Evolutionary conservation across 495 filamentous ascomycete genomes (phyloP).

Genomic region (Penicillium coffeae): DNA sequence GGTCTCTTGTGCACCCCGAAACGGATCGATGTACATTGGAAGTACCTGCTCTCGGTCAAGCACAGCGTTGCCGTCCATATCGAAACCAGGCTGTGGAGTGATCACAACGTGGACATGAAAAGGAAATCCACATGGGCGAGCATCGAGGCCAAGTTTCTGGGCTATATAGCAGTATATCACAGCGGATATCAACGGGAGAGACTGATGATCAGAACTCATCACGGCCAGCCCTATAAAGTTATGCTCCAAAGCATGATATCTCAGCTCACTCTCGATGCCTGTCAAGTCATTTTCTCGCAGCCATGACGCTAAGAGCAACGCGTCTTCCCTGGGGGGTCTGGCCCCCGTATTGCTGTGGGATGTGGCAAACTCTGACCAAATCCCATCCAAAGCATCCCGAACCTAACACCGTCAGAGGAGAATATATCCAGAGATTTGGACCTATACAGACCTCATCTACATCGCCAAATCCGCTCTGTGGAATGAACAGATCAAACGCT

Average conservation of each 20-base stretch:
- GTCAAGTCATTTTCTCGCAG: conserved; percentile 61
- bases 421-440: background rate
- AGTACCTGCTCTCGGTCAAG: conserved; percentile 36
- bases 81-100: conserved; percentile 51
- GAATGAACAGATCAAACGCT: conserved; percentile 83
- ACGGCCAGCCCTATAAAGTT: conserved; percentile 75
- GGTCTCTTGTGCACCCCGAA: conserved; percentile 64
- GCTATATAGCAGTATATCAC: conserved; percentile 70
- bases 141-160: conserved; percentile 61
- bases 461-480: conserved; percentile 65
- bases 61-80: conserved; percentile 60
- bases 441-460: conserved; percentile 59
- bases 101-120: conserved; percentile 77
- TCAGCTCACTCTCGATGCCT: conserved; percentile 57
- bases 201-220: conserved; percentile 57
- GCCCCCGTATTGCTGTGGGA: conserved; percentile 47
- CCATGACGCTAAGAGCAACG: conserved; percentile 61
- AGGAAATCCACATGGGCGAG: conserved; percentile 70
- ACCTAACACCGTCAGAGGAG: conserved; percentile 44
- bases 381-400: conserved; percentile 54
- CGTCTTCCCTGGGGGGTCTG: conserved; percentile 59
- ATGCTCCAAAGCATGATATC: conserved; percentile 77
- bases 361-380: conserved; percentile 51
- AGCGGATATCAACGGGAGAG: conserved; percentile 74
- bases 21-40: conserved; percentile 82